Percentiles rank a stretch among this genome's conserved stretches.
Evolutionary conservation across 345 rosid species (phyloP).

Genomic region (Brassica rapa): DNA sequence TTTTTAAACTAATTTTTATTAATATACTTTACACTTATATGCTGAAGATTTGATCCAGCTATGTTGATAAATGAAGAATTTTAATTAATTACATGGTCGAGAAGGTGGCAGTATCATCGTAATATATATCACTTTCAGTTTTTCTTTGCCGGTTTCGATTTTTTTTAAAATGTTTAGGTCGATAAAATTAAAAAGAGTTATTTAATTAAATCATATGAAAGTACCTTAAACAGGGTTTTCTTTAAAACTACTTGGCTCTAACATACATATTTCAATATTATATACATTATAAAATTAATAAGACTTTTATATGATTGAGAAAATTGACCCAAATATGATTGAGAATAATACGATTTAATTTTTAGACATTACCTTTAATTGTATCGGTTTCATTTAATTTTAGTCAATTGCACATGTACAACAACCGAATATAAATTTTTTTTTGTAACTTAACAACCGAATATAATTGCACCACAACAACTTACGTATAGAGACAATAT

Average conservation of each 20-base stretch:
- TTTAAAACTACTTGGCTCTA: conserved; percentile 5
- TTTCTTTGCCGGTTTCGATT: background rate
- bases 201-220: background rate
- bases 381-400: conserved; percentile 3
- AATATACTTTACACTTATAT: background rate
- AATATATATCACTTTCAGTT: background rate
- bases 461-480: conserved; percentile 24
- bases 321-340: background rate
- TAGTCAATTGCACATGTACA: conserved; percentile 33
- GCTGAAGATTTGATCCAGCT: conserved; percentile 28
- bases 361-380: conserved; percentile 14
- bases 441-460: conserved; percentile 10
- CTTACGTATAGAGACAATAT: conserved; percentile 15
- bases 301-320: conserved; percentile 1
- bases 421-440: conserved; percentile 28
- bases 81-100: conserved; percentile 3
- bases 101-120: conserved; percentile 17
- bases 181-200: background rate
- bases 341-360: background rate
- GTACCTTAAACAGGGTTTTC: background rate
- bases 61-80: conserved; percentile 21
- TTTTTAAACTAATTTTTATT: background rate
- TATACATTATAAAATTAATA: background rate
- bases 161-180: conserved; percentile 10
- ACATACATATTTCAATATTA: background rate